Percentiles rank a stretch among this genome's conserved stretches.
Conservation (phyloP, 306 rosid genomes). For the Cucurbita argyrosperma region DNA sequence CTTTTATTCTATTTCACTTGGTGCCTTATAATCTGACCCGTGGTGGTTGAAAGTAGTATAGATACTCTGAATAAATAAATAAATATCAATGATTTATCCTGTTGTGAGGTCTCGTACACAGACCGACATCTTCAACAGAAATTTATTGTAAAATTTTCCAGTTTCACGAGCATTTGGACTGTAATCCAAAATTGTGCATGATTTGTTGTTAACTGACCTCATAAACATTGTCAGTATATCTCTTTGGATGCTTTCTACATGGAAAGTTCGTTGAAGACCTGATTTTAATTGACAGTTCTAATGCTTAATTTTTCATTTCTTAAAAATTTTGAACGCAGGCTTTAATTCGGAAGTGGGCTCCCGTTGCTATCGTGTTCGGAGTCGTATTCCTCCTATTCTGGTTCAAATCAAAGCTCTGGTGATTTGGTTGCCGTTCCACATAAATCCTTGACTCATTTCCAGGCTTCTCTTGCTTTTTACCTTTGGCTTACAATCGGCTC, state of each 20-base stretch:
- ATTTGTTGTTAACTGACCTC: not conserved
- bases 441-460: not conserved
- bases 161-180: not conserved
- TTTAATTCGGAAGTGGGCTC: conserved; percentile 86
- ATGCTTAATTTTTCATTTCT: not conserved
- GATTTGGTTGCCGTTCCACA: conserved; percentile 23
- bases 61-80: not conserved
- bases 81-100: not conserved
- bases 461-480: not conserved
- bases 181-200: not conserved
- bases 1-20: too few species aligned
- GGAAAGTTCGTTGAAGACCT: not conserved
- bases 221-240: not conserved
- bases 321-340: conserved; percentile 34
- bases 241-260: not conserved
- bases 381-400: conserved; percentile 95
- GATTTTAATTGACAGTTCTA: not conserved
- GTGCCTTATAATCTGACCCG: not conserved
- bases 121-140: not conserved
- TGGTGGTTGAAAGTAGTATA: not conserved
- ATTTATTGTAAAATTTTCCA: not conserved
- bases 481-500: not conserved
- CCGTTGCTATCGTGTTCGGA: conserved; percentile 94
- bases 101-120: not conserved
- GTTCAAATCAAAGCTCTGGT: conserved; percentile 85